These are phyloP conservation scores for Phyllosticta citriasiana DNA, from an alignment of 2,329 filamentous ascomycete genomes.

Conservation along the genomic window DNA sequence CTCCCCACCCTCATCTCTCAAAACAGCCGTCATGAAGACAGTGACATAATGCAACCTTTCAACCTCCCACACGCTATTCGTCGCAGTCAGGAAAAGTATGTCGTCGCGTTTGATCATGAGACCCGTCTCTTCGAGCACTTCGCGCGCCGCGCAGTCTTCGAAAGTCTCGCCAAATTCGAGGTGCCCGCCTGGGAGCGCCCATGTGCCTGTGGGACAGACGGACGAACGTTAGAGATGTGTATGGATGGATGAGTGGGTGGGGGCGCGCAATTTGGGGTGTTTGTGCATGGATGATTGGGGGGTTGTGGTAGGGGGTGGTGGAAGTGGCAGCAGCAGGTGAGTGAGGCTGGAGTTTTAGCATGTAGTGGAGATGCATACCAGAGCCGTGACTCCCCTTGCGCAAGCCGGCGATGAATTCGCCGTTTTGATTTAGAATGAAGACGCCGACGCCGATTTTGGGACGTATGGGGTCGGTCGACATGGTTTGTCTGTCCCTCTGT, in stretches of 20 bases:
- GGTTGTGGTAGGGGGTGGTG: too few species aligned
- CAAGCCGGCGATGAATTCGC: slow-evolving; percentile 2
- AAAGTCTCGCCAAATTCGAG: slow-evolving; percentile 55
- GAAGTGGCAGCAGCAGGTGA: too few species aligned
- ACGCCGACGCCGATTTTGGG: background rate
- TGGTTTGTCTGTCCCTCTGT: background rate
- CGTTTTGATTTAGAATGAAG: slow-evolving; percentile 2
- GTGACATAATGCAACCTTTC: slow-evolving; percentile 66
- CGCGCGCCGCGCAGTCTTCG: slow-evolving; percentile 50
- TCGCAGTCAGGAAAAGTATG: slow-evolving; percentile 47
- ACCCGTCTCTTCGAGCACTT: slow-evolving; percentile 50
- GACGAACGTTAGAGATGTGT: background rate
- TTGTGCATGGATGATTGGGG: too few species aligned
- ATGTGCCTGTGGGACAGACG: slow-evolving; percentile 33
- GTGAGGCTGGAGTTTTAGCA: too few species aligned
- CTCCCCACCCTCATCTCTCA: slow-evolving; percentile 38
- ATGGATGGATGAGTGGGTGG: too few species aligned
- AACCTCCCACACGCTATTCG: slow-evolving; percentile 54
- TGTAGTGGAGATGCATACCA: background rate
- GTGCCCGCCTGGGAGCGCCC: slow-evolving; percentile 61
- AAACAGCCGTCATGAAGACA: slow-evolving; percentile 51
- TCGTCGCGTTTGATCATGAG: slow-evolving; percentile 17
- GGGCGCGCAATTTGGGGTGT: too few species aligned
- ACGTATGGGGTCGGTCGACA: background rate
- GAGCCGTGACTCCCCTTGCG: slow-evolving; percentile 5